Evolutionary conservation across 192 early-diverging fungal genomes (phyloP).

Genomic region (Dissophora globulifera): DNA sequence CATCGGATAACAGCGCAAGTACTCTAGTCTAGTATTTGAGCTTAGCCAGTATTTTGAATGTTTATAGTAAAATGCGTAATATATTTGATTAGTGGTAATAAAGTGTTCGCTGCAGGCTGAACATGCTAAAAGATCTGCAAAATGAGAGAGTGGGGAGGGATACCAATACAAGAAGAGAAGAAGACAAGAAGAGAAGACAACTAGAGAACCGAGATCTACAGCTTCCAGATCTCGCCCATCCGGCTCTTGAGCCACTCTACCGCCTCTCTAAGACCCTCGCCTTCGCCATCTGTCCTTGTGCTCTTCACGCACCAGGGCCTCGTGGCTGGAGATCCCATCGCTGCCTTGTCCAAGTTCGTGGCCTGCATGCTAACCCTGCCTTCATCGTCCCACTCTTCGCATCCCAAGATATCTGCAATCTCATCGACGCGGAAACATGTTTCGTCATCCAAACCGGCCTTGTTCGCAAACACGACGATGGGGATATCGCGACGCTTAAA

Average conservation of each 20-base stretch:
- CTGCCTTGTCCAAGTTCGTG: not conserved
- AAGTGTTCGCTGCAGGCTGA: too few relatives aligned
- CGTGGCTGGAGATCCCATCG: not conserved
- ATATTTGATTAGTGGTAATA: too few relatives aligned
- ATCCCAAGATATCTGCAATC: constrained; percentile 50
- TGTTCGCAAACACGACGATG: constrained; percentile 48
- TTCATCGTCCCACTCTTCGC: constrained; percentile 44
- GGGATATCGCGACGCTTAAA: constrained; percentile 32
- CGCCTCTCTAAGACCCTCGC: constrained; percentile 39
- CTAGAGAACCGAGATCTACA: not conserved
- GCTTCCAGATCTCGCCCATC: constrained; percentile 51
- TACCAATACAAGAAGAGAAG: constrained; percentile 3
- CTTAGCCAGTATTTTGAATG: too few relatives aligned
- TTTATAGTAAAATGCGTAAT: too few relatives aligned
- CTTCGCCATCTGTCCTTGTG: constrained; percentile 41
- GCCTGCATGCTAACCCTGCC: not conserved
- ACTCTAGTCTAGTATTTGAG: too few relatives aligned
- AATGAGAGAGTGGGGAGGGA: too few relatives aligned
- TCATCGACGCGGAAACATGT: constrained; percentile 47
- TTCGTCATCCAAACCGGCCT: constrained; percentile 41
- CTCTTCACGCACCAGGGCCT: constrained; percentile 51
- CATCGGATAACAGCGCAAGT: too few relatives aligned
- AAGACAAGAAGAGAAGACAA: not conserved
- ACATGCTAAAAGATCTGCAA: too few relatives aligned
- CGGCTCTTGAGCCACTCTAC: constrained; percentile 53